Evolutionary conservation across 164 flowering plant species (phyloP), one percentile per base, ranked within the genome.

Genomic region (Stephania cephalantha): DNA sequence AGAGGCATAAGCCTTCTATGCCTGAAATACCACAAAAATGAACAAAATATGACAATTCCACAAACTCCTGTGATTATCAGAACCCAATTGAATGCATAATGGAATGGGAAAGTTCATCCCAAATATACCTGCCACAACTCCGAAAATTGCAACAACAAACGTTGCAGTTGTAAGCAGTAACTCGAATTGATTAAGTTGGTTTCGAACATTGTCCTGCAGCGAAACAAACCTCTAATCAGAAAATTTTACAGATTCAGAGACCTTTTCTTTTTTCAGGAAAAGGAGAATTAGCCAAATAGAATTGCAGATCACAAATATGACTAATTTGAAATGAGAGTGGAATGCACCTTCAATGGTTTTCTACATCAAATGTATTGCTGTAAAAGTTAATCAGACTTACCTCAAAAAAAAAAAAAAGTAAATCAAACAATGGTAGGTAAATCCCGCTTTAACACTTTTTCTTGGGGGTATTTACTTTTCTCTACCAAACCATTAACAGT

Each of bases 161-260:
- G 98, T 91, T 46, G 98, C 97, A 22, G 97, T 95, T 17, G 99
- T 93, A 35, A 95, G 91, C 71, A 93, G 81, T 82, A 93, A 87
- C 85, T 95, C 97, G 75, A 95, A 93, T 73, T 91, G 99, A 76
- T 93, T 93, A 77, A 95, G 88, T 85, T 95, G 96, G 83, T 95
- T 95, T 72, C 99, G 86, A 7, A 91, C 96, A 78, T 90, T 95
- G 79, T 95, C 99, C 99, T 95, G 92, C 50, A 18, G 25, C 73
- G n/a, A 71, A 48, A 30, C 42, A 71, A 71, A 48, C 63, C 48
- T 48, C 12, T 50, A 35, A n/a, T 42, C 20, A 63, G 66, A 4
- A 18, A 18, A 65, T 65, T 22, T 22, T 18, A 15, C 18, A 58
- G 20, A 58, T 18, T 18, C 64, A 58, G 2, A 15, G 64, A 12